These are phyloP conservation scores for Aspergillus pseudoterreus DNA, from an alignment of 2,329 filamentous ascomycete species.

Conservation along the genomic window DNA sequence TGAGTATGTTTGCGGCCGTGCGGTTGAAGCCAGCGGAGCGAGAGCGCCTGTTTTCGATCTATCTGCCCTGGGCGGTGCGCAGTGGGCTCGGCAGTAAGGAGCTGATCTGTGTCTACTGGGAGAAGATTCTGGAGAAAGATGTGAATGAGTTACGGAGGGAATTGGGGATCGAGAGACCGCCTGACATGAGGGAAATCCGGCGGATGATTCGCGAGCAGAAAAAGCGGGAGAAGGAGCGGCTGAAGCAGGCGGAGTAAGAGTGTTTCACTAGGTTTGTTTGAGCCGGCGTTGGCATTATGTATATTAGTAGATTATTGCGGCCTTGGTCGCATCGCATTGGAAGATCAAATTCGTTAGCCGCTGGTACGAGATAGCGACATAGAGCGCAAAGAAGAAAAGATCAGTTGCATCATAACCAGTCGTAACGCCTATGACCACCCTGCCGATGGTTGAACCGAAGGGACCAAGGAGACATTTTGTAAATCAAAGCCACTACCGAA, in stretches of 20 bases:
- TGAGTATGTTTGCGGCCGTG: conserved; percentile 71
- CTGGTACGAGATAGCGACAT: neutral
- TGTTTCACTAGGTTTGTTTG: neutral
- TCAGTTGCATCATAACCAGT: conserved; percentile 10
- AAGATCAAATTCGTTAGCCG: neutral
- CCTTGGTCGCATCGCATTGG: neutral
- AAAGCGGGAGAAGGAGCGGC: conserved; percentile 58
- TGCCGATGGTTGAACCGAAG: conserved; percentile 1
- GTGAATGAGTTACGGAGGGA: conserved; percentile 70
- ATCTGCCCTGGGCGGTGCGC: conserved; percentile 84
- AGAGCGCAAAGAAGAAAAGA: neutral
- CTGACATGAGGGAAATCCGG: conserved; percentile 76
- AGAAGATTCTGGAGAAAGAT: conserved; percentile 83
- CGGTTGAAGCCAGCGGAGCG: conserved; percentile 62
- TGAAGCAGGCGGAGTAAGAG: conserved; percentile 17
- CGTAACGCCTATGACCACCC: neutral
- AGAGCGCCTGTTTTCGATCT: conserved; percentile 58
- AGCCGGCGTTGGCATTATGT: conserved; percentile 1
- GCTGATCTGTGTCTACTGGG: conserved; percentile 96
- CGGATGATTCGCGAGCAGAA: conserved; percentile 66
- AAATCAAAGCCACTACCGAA: conserved; percentile 1
- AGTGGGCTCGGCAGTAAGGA: conserved; percentile 76
- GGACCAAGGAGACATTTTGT: conserved; percentile 1
- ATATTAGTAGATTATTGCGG: conserved; percentile 6
- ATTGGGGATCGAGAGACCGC: conserved; percentile 81